phyloP scores from a whole-genome alignment of 352 stramenopile species.

The Phytophthora tentaculata region DNA sequence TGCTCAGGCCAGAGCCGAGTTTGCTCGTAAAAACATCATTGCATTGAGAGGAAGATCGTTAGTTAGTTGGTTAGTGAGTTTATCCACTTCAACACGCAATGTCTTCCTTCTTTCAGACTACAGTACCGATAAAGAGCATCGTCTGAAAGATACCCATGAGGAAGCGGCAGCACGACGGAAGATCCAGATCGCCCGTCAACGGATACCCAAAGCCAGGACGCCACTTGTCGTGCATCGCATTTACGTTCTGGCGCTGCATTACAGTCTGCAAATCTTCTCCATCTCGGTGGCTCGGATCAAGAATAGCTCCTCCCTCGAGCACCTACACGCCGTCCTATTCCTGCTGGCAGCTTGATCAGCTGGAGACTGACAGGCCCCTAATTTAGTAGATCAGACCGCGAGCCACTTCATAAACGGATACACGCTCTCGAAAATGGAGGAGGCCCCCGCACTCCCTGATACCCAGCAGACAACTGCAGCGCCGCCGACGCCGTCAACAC shows the following conservation, averaged over 20 bases:
- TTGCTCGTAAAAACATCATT: constrained; percentile 15
- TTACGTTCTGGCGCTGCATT: not conserved
- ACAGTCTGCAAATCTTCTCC: not conserved
- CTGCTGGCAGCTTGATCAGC: constrained; percentile 3
- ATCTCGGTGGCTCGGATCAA: constrained; percentile 22
- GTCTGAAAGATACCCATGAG: not conserved
- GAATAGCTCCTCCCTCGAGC: constrained; percentile 22
- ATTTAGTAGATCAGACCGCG: constrained; percentile 12
- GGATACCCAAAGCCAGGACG: constrained; percentile 27
- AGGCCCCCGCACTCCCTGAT: not conserved
- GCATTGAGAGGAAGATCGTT: not conserved
- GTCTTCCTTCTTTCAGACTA: not conserved
- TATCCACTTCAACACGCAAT: constrained; percentile 5
- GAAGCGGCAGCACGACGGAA: not conserved
- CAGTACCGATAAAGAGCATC: not conserved
- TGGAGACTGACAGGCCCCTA: constrained; percentile 4
- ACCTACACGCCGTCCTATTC: constrained; percentile 14
- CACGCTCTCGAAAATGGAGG: constrained; percentile 25
- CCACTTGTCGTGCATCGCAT: constrained; percentile 32
- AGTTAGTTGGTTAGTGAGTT: not conserved
- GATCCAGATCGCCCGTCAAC: constrained; percentile 11
- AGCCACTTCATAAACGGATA: constrained; percentile 20
- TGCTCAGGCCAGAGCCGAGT: constrained; percentile 36
- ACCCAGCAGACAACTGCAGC: constrained; percentile 13
- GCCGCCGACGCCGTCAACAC: constrained; percentile 12